phyloP scores from a whole-genome alignment of 176 grass and related monocot genomes.

The Oropetium thomaeum region DNA sequence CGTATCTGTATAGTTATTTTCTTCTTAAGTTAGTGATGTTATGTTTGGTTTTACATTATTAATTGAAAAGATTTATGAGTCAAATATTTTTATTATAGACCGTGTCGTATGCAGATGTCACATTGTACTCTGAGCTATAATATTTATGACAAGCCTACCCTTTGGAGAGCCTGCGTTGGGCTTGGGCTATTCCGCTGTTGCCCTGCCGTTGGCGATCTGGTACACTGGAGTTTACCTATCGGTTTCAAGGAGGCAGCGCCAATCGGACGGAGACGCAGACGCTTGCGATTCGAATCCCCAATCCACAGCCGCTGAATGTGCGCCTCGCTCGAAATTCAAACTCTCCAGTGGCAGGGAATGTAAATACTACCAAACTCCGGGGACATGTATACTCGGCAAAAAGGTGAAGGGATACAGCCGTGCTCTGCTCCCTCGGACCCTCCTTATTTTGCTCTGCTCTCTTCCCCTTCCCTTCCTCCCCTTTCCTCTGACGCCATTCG shows the following conservation, averaged over 20 bases:
- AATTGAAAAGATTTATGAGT: too few species aligned
- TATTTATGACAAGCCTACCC: not conserved
- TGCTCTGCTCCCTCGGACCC: too few species aligned
- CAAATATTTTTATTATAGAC: not conserved
- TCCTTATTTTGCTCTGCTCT: not conserved
- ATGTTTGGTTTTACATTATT: too few species aligned
- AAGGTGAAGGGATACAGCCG: not conserved
- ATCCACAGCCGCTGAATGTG: conserved; percentile 15
- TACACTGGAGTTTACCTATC: not conserved
- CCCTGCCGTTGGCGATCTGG: not conserved
- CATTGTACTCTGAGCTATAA: not conserved
- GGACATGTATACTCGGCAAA: not conserved
- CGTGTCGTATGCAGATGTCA: not conserved
- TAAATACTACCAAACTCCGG: not conserved
- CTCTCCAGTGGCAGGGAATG: not conserved
- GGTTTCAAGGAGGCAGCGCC: not conserved
- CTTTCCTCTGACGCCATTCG: not conserved
- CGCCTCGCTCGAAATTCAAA: conserved; percentile 43
- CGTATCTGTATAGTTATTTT: too few species aligned
- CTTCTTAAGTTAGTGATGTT: too few species aligned
- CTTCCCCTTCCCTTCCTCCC: not conserved
- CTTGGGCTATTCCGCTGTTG: not conserved
- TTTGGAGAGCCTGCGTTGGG: not conserved
- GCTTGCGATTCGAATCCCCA: not conserved
- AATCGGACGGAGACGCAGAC: conserved; percentile 25